Percentiles rank a stretch among this genome's conserved stretches.
These are phyloP conservation scores for Lanmaoa rubissima DNA, from an alignment of 768 basidiomycete species.

Conservation along the genomic window DNA sequence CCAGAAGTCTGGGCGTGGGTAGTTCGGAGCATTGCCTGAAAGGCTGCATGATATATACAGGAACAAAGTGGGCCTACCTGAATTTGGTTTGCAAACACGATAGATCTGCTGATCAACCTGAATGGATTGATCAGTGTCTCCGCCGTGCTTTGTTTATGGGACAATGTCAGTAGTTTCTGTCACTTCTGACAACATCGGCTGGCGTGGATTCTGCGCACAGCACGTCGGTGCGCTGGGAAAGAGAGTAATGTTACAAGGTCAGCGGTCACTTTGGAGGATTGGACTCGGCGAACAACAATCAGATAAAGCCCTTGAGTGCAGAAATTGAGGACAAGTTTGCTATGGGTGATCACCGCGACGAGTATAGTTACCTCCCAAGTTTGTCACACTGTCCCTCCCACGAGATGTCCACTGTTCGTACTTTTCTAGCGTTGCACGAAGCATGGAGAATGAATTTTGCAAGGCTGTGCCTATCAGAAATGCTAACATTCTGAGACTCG, in stretches of 20 bases:
- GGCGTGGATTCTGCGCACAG: not conserved
- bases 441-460: not conserved
- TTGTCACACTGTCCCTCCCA: not conserved
- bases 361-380: not conserved
- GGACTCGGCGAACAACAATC: not conserved
- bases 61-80: not conserved
- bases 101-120: no score
- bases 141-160: not conserved
- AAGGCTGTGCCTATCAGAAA: slow-evolving; percentile 10
- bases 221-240: not conserved
- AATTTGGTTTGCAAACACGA: not conserved
- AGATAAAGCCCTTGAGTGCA: not conserved
- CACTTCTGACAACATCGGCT: not conserved
- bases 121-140: not conserved
- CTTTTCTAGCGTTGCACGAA: not conserved
- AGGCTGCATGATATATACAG: not conserved
- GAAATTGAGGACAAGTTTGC: not conserved
- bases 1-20: no score
- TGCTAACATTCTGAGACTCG: slow-evolving; percentile 18
- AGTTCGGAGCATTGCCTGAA: not conserved
- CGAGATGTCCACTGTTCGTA: not conserved
- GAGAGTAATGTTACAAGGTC: no score
- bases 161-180: not conserved
- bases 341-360: not conserved
- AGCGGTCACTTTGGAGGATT: not conserved